Evolutionary conservation across 345 rosid genomes (phyloP), one percentile per base, ranked within the genome.

Genomic region (Citrus sp.): DNA sequence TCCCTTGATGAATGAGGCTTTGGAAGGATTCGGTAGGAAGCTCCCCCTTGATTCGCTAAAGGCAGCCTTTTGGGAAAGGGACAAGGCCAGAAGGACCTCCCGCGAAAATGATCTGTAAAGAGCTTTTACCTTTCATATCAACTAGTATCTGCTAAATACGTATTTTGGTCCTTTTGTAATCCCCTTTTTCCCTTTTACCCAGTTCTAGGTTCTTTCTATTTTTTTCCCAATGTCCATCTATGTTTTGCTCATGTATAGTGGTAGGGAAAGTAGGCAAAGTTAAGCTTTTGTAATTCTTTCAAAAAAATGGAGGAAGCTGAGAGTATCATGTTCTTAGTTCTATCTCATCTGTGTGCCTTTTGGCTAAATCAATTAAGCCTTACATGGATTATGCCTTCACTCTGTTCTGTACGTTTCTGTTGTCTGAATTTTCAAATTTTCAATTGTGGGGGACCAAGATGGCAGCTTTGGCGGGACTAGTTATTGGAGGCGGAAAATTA

Each of bases 11-110:
- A 88, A 63, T 12, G 94, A 90, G 74, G 86, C 82, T 65, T 60
- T 85, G 38, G 98, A 92, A 80, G 89, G 84, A 75, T 88, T 94
- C 83, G 83, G 83, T 37, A 86, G 89, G 77, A 90, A 92, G 84
- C 86, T 90, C 54, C 90, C 91, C 59, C 73, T 79, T 30, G 94
- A 90, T 46, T 81, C 88, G 18, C 77, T 72, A 30, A 78, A 85
- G 85, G 75, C 80, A 46, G 86, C 79, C 19, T 75, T 81, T 63
- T 55, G 84, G 84, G 88, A 89, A 73, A 82, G 85, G 83, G 90
- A 87, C 18, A 84, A 83, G 71, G 84, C 88, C 68, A 81, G 91
- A 77, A 80, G 80, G 76, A 66, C 78, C 34, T 78, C 83, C 24
- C 78, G 82, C 67, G 81, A 74, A 77, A 77, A 78, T 80, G 67